These are phyloP conservation scores for Hyphopichia khmerensis DNA, from an alignment of 1,139 yeast genomes.

Conservation along the genomic window DNA sequence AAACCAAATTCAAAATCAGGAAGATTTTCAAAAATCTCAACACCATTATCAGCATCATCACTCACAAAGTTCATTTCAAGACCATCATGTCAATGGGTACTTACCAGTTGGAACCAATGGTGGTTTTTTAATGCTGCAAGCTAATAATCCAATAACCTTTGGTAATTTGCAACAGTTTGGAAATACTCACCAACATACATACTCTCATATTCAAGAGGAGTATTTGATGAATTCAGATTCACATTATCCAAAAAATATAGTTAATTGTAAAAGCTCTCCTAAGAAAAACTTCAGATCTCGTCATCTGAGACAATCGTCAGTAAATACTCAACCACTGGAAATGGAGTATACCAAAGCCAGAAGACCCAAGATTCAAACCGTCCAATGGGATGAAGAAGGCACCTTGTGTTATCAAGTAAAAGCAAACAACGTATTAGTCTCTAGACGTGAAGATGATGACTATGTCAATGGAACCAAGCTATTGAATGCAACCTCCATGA, in stretches of 20 bases:
- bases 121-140: background rate
- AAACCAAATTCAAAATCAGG: background rate
- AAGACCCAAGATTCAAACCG: conserved; percentile 45
- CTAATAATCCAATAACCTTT: background rate
- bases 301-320: conserved; percentile 16
- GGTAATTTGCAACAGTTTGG: background rate
- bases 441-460: conserved; percentile 52
- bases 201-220: background rate
- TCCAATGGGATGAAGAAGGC: conserved; percentile 48
- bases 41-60: no score
- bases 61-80: no score
- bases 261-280: background rate
- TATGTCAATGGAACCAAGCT: conserved; percentile 60
- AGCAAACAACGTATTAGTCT: conserved; percentile 43
- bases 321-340: conserved; percentile 9
- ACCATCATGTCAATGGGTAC: no score
- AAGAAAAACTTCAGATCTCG: background rate
- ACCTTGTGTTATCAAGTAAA: conserved; percentile 52
- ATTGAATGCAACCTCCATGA: conserved; percentile 90
- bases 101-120: no score
- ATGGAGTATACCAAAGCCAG: conserved; percentile 15
- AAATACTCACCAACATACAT: background rate
- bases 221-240: background rate
- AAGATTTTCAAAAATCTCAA: no score
- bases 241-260: background rate